A percentile compares a stretch with the other conserved stretches of the same genome.
Evolutionary conservation across 352 stramenopile genomes (phyloP).

Genomic region (Globisporangium radiosum): DNA sequence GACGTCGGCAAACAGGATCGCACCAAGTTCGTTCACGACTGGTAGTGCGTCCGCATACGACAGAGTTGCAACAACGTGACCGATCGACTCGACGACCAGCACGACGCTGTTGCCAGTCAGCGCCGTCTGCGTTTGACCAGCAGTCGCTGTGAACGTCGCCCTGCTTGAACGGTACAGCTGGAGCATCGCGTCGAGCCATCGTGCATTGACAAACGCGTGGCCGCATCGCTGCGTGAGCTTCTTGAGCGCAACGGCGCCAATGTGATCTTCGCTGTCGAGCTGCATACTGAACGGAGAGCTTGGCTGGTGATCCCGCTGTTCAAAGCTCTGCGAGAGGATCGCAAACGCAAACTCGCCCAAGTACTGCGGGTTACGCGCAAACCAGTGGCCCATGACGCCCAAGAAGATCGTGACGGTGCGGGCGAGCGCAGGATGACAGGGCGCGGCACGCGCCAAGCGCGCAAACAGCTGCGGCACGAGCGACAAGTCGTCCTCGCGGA

Average conservation of each 20-base stretch:
- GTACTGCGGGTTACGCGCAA: constrained; percentile 53
- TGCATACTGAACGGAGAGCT: constrained; percentile 39
- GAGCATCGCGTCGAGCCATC: constrained; percentile 69
- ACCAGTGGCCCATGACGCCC: constrained; percentile 67
- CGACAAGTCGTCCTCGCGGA: constrained; percentile 70
- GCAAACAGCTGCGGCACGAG: constrained; percentile 70
- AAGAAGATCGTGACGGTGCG: constrained; percentile 68
- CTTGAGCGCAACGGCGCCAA: constrained; percentile 58
- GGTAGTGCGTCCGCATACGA: constrained; percentile 57
- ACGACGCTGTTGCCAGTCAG: constrained; percentile 39
- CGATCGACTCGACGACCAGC: constrained; percentile 66
- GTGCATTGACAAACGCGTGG: constrained; percentile 48
- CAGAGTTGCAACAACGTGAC: constrained; percentile 54
- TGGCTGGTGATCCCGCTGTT: constrained; percentile 28
- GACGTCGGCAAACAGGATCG: constrained; percentile 64
- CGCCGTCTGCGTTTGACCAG: constrained; percentile 11
- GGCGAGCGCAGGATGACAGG: constrained; percentile 46
- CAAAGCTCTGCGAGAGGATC: constrained; percentile 69
- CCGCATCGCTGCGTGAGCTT: constrained; percentile 68
- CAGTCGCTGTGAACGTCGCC: not conserved
- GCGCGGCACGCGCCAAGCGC: constrained; percentile 59
- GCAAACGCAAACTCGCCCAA: constrained; percentile 51
- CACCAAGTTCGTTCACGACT: constrained; percentile 53
- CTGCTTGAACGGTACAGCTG: constrained; percentile 48
- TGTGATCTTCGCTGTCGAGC: constrained; percentile 44